These are phyloP conservation scores for Solanum pimpinellifolium DNA, from an alignment of 257 asterid genomes.

Conservation along the genomic window DNA sequence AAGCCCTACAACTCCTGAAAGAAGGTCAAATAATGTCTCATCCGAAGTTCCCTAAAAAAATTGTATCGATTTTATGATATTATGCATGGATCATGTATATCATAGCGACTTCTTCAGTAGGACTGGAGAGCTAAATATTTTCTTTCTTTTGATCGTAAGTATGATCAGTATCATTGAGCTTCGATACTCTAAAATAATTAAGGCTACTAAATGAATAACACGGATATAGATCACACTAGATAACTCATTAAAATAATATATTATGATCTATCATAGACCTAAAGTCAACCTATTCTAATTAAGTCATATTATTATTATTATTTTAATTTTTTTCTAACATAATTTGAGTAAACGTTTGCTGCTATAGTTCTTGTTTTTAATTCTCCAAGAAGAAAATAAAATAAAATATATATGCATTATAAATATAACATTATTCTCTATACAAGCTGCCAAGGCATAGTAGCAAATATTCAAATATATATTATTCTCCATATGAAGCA, in stretches of 20 bases:
- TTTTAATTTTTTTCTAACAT: not conserved
- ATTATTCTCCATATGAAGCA: not conserved
- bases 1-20: no score
- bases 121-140: not conserved
- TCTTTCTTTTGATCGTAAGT: not conserved
- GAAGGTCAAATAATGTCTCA: no score
- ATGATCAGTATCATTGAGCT: not conserved
- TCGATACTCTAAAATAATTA: not conserved
- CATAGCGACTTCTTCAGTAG: no score
- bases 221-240: not conserved
- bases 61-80: no score
- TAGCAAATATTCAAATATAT: not conserved
- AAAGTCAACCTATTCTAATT: not conserved
- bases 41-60: no score
- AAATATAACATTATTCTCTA: not conserved
- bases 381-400: not conserved
- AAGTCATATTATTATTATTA: not conserved
- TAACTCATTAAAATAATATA: not conserved
- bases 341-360: not conserved
- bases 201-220: not conserved
- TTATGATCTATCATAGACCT: not conserved
- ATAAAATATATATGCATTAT: not conserved
- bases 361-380: not conserved
- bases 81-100: not conserved
- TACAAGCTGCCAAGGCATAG: not conserved